Conservation (phyloP, 1,139 yeast genomes). For the Magnusiomyces tetraspermus region DNA sequence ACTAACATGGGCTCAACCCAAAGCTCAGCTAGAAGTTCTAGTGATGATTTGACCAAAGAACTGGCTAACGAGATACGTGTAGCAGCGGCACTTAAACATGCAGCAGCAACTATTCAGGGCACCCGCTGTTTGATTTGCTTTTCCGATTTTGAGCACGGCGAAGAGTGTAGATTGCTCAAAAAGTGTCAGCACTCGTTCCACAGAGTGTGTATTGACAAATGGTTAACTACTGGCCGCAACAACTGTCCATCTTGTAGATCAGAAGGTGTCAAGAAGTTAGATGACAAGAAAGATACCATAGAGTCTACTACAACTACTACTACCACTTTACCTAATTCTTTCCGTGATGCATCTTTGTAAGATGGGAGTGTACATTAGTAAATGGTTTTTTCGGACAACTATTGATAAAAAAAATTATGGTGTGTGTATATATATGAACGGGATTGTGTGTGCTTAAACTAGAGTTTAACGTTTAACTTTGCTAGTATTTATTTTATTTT, state of each 20-base stretch:
- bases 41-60: no score
- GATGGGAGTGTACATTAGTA: no score
- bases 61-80: no score
- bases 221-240: constrained; percentile 47
- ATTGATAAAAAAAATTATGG: no score
- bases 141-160: constrained; percentile 38
- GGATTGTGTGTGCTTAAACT: no score
- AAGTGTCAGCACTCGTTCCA: constrained; percentile 45
- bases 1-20: no score
- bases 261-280: constrained; percentile 31
- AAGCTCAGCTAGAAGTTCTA: no score
- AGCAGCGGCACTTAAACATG: constrained; percentile 3
- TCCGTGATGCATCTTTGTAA: no score
- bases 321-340: neutral
- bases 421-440: no score
- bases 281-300: neutral
- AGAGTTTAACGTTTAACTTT: no score
- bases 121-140: constrained; percentile 44
- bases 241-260: constrained; percentile 50
- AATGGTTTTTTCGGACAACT: no score
- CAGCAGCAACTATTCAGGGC: constrained; percentile 20
- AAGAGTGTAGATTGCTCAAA: constrained; percentile 37
- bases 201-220: constrained; percentile 44
- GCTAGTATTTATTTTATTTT: no score
- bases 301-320: neutral